Conservation (phyloP, 1,284 basidiomycete genomes). For the Pseudozyma sp. region DNA sequence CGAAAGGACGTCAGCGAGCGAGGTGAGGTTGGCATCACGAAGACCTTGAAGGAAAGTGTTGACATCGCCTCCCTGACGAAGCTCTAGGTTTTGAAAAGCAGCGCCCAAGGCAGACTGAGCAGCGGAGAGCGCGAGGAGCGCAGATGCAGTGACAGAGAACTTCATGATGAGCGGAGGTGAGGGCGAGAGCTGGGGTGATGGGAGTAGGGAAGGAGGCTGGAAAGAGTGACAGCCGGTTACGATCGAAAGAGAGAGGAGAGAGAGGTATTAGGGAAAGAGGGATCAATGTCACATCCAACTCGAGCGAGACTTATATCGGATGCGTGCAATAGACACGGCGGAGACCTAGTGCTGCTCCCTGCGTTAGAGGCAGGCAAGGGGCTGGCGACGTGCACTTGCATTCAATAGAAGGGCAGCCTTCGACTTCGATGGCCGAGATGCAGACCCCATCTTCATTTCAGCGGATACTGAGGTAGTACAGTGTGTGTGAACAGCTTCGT, state of each 20-base stretch:
- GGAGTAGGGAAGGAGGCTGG: slow-evolving; percentile 20
- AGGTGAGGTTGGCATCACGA: slow-evolving; percentile 48
- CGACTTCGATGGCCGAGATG: too few species aligned
- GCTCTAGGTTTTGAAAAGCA: slow-evolving; percentile 35
- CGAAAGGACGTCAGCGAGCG: slow-evolving; percentile 41
- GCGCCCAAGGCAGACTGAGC: slow-evolving; percentile 16
- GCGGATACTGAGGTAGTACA: too few species aligned
- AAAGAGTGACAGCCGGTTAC: slow-evolving; percentile 41
- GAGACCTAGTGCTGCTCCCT: not conserved
- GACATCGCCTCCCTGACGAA: slow-evolving; percentile 46
- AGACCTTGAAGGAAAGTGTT: slow-evolving; percentile 43
- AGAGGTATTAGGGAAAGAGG: slow-evolving; percentile 1
- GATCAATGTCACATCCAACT: not conserved
- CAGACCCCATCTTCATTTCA: too few species aligned
- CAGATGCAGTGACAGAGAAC: slow-evolving; percentile 22
- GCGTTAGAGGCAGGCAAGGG: not conserved
- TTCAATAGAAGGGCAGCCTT: not conserved
- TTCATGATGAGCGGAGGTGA: slow-evolving; percentile 21
- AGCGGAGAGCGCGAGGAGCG: slow-evolving; percentile 20
- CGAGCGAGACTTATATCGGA: slow-evolving; percentile 27
- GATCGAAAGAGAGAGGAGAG: slow-evolving; percentile 11
- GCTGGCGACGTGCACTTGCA: not conserved
- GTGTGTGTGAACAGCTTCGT: too few species aligned
- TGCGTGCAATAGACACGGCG: not conserved
- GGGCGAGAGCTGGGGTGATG: not conserved